Evolutionary conservation across 164 flowering plant species (phyloP).

Genomic region (Buxus sempervirens): DNA sequence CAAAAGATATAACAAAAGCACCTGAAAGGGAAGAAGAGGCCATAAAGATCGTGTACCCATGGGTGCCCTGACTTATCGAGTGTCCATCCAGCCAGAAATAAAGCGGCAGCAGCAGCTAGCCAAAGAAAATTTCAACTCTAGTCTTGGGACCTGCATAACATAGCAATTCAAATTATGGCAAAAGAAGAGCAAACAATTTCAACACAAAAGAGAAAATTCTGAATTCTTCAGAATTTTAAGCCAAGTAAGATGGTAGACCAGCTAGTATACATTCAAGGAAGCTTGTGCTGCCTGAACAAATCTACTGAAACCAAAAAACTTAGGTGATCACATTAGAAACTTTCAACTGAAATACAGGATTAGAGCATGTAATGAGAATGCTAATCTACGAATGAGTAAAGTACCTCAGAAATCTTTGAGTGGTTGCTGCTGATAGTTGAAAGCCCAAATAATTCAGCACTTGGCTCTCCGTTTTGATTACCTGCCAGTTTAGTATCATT

Average conservation of each 20-base stretch:
- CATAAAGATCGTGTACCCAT: no score
- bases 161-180: no score
- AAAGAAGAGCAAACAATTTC: no score
- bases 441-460: conserved; percentile 59
- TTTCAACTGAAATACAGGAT: neutral
- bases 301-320: conserved; percentile 24
- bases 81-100: no score
- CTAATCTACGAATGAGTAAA: no score
- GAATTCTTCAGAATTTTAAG: no score
- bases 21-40: no score
- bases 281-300: no score
- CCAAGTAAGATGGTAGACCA: neutral
- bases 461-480: conserved; percentile 73
- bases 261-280: conserved; percentile 46
- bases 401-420: conserved; percentile 84
- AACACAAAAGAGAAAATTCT: neutral
- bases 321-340: conserved; percentile 6
- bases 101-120: no score
- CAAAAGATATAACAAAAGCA: no score
- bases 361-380: neutral
- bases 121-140: conserved; percentile 61
- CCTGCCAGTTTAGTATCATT: conserved; percentile 42
- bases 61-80: no score
- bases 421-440: conserved; percentile 59
- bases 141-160: conserved; percentile 49